Base-by-base conservation (phyloP, 1,139 yeast genomes). In the Hyphopichia buzzinii region DNA sequence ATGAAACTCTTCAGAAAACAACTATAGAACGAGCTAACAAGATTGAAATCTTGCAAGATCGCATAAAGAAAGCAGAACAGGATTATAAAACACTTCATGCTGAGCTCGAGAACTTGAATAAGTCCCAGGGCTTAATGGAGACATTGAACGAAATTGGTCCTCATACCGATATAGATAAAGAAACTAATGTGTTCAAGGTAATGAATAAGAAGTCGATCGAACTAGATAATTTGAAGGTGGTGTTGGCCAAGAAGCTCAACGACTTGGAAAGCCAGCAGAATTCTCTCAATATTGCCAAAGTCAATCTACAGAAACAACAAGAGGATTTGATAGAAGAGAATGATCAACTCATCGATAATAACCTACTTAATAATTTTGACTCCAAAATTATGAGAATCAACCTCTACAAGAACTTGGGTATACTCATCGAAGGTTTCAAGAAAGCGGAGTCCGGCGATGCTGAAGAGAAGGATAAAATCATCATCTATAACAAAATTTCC, bases 211-310 rank as follows among this genome's bases (percentile, higher is more conserved):
- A 63, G 44, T 49, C 67, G 39, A 42, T 50, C 35, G 57, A 61
- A 45, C 41, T 79, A 31, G 84, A 79, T 46, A 64, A 70, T 29
- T 64, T 68, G 31, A 76, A 78, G 41, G 73, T 81, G 36, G 48
- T 72, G 8, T 58, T 79, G 8, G 85, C 84, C 3, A 79, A 78
- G 47, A 69, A 68, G 26, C 63, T 81, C 41, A 77, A 79, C 37
- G 81, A 77, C 33, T 59, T 80, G 38, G 84, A 79, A 40, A 67
- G 77, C 45, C 59, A 71, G 24, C 64, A 77, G 27, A 76, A 76
- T 41, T 58, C 72, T 5, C 60, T 72, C 39, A 72, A 67, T 37
- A 64, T 77, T 28, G 64, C 67, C 23, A 55, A 74, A 35, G 57
- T 67, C 24, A 67, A 61, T 36, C 53, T 79, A 35, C 59, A 61